Evolutionary conservation across 179 eudicot species (phyloP).

Genomic region (Corrigiola litoralis): DNA sequence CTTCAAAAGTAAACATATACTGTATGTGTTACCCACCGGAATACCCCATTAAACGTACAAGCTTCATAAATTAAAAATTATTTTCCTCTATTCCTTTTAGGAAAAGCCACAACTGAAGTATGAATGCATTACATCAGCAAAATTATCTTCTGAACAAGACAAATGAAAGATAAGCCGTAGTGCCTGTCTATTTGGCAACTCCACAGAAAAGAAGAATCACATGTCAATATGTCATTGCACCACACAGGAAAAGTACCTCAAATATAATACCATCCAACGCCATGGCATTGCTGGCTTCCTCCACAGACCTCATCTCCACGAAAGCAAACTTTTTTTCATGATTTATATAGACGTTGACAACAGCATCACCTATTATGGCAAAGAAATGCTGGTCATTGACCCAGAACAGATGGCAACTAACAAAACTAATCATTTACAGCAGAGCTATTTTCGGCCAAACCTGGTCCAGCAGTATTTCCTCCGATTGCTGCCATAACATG

Average conservation of each 20-base stretch:
- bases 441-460: conserved; percentile 20
- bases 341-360: conserved; percentile 52
- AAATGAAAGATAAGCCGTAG: background rate
- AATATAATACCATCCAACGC: conserved; percentile 52
- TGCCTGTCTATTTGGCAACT: background rate
- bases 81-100: no score
- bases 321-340: conserved; percentile 57
- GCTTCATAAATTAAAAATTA: no score
- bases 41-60: no score
- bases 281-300: conserved; percentile 60
- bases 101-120: no score
- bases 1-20: background rate
- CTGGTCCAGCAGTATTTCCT: conserved; percentile 60
- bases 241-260: conserved; percentile 32
- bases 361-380: conserved; percentile 40
- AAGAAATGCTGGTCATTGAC: background rate
- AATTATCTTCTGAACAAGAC: background rate
- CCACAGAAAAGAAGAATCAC: background rate
- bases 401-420: background rate
- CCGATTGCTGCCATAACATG: conserved; percentile 55
- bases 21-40: background rate
- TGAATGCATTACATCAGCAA: background rate
- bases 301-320: conserved; percentile 60
- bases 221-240: background rate
- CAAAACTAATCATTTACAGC: background rate